Percentiles rank a stretch among this genome's conserved stretches.
Conservation (phyloP, 345 rosid genomes). For the Geranium brycei region DNA sequence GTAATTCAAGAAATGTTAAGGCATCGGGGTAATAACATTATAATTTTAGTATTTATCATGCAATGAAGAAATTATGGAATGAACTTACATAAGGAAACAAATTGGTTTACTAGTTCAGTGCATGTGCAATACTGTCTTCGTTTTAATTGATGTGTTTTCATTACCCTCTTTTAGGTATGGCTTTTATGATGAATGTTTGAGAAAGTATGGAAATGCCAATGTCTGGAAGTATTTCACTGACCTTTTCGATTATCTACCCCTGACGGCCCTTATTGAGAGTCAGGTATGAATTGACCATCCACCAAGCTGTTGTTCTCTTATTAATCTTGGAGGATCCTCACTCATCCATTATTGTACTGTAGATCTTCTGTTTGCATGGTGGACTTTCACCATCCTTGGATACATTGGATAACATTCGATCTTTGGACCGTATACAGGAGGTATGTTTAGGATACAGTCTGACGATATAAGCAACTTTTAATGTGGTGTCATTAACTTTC, state of each 20-base stretch:
- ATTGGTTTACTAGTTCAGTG: too few relatives aligned
- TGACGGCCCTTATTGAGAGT: slow-evolving; percentile 86
- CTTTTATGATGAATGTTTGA: slow-evolving; percentile 83
- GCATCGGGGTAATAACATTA: background rate
- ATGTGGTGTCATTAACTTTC: background rate
- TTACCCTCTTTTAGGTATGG: slow-evolving; percentile 54
- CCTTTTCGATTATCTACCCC: slow-evolving; percentile 78
- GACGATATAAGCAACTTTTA: background rate
- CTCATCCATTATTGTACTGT: slow-evolving; percentile 2
- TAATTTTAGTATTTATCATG: too few relatives aligned
- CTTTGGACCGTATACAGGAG: slow-evolving; percentile 87
- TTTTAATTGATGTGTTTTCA: background rate
- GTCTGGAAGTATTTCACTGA: slow-evolving; percentile 91
- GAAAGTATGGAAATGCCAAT: slow-evolving; percentile 92
- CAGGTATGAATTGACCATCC: slow-evolving; percentile 38
- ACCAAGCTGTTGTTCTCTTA: slow-evolving; percentile 3
- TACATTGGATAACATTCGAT: slow-evolving; percentile 76
- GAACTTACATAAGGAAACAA: too few relatives aligned
- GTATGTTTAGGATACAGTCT: slow-evolving; percentile 13
- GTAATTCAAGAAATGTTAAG: too few relatives aligned
- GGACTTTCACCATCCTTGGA: slow-evolving; percentile 91
- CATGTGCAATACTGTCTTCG: background rate
- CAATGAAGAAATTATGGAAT: too few relatives aligned
- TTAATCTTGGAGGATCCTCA: slow-evolving; percentile 3
- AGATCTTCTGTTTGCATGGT: slow-evolving; percentile 95